phyloP scores from a whole-genome alignment of 345 rosid species.

The Limnanthes douglasii region DNA sequence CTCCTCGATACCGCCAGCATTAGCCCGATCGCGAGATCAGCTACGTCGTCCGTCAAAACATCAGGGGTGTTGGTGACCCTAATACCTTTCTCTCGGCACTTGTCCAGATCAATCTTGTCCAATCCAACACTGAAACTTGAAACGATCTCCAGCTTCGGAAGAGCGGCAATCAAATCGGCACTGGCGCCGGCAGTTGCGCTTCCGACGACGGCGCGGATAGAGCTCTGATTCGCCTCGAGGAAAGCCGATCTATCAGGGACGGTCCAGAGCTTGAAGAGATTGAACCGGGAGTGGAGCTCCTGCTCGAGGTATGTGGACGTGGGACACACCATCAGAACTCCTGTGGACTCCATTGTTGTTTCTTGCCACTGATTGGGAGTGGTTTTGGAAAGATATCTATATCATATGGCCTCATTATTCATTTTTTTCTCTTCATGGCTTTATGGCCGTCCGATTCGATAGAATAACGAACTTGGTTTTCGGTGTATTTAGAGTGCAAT shows the following conservation, averaged over 20 bases:
- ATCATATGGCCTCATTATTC: too few species aligned
- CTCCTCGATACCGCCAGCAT: constrained; percentile 56
- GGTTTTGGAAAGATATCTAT: too few species aligned
- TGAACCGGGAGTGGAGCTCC: constrained; percentile 61
- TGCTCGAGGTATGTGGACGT: constrained; percentile 38
- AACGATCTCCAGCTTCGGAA: constrained; percentile 66
- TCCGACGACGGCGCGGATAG: constrained; percentile 77
- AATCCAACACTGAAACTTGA: constrained; percentile 69
- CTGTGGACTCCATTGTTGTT: constrained; percentile 65
- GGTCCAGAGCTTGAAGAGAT: constrained; percentile 35
- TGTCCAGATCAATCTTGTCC: constrained; percentile 66
- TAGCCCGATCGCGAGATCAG: constrained; percentile 71
- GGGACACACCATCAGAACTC: constrained; percentile 68
- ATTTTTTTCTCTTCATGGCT: too few species aligned
- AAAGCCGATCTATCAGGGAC: constrained; percentile 23
- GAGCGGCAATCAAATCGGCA: constrained; percentile 42
- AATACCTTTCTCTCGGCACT: constrained; percentile 55
- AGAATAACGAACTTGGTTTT: too few species aligned
- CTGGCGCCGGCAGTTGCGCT: constrained; percentile 41
- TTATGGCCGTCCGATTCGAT: too few species aligned
- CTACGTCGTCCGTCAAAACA: constrained; percentile 78
- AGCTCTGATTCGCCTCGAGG: constrained; percentile 20
- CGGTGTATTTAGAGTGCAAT: too few species aligned
- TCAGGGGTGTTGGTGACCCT: constrained; percentile 84
- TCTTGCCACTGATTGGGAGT: too few species aligned